These are phyloP conservation scores for Blastomyces parvus DNA, from an alignment of 2,329 filamentous ascomycete genomes.

Conservation along the genomic window DNA sequence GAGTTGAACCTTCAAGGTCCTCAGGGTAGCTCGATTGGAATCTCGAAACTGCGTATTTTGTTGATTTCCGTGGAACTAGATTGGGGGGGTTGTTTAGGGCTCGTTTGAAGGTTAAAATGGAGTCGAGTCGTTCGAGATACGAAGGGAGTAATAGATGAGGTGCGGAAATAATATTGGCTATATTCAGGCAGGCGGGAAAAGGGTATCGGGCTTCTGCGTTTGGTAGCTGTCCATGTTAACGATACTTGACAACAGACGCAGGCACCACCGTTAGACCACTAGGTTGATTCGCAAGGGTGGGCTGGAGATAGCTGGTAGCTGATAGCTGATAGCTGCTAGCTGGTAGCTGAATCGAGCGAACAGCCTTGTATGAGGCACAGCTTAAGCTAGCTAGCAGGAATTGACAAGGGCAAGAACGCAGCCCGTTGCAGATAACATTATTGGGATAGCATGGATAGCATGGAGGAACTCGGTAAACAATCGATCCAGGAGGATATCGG, in stretches of 20 bases:
- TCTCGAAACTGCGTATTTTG: background rate
- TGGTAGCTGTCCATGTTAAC: constrained; percentile 34
- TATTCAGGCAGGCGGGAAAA: constrained; percentile 29
- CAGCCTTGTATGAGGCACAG: background rate
- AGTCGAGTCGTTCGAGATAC: background rate
- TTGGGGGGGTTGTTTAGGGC: background rate
- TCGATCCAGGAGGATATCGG: background rate
- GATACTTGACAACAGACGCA: constrained; percentile 12
- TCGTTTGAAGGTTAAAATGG: background rate
- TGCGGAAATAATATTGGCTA: too few species aligned
- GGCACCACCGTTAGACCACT: too few species aligned
- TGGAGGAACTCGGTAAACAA: background rate
- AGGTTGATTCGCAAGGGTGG: background rate
- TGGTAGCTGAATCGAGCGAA: background rate
- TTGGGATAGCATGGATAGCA: background rate
- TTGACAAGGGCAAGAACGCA: background rate
- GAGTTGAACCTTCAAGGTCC: background rate
- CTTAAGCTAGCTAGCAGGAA: background rate
- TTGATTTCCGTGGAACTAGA: too few species aligned
- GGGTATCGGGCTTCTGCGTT: constrained; percentile 21
- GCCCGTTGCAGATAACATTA: background rate
- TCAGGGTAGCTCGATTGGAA: background rate
- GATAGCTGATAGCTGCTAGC: background rate
- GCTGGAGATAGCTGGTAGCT: background rate
- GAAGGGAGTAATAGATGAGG: constrained; percentile 12